These are phyloP conservation scores for Serendipita indica DNA, from an alignment of 768 basidiomycete species.

Conservation along the genomic window DNA sequence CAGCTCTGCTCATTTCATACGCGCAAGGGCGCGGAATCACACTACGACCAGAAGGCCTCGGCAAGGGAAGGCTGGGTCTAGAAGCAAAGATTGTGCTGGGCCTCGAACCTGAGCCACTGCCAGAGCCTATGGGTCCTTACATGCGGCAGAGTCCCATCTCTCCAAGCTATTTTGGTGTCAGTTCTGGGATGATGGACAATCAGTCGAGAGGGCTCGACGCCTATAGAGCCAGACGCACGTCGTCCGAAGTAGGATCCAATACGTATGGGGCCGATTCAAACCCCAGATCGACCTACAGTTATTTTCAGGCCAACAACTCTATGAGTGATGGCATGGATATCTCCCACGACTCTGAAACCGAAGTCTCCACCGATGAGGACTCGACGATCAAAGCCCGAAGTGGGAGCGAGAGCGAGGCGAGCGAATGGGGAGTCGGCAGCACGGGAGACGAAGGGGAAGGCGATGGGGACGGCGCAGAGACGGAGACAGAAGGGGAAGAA, in stretches of 20 bases:
- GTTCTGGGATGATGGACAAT: neutral
- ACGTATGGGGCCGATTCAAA: neutral
- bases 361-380: constrained; percentile 8
- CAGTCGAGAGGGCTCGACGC: neutral
- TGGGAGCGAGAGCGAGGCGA: constrained; percentile 9
- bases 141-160: neutral
- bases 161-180: neutral
- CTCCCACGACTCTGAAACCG: constrained; percentile 9
- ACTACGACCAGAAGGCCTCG: neutral
- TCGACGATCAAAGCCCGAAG: constrained; percentile 5
- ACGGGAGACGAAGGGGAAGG: neutral
- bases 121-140: neutral
- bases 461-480: constrained; percentile 7
- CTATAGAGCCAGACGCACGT: no score
- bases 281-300: neutral
- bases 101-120: neutral
- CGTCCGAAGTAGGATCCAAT: no score
- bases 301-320: neutral
- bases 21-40: neutral
- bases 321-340: constrained; percentile 3
- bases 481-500: constrained; percentile 6
- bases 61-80: neutral
- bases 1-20: constrained; percentile 68
- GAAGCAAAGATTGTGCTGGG: constrained; percentile 6
- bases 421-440: constrained; percentile 5